Conservation (phyloP, 2,329 filamentous ascomycete genomes). For the Sphaceloma murrayae region DNA sequence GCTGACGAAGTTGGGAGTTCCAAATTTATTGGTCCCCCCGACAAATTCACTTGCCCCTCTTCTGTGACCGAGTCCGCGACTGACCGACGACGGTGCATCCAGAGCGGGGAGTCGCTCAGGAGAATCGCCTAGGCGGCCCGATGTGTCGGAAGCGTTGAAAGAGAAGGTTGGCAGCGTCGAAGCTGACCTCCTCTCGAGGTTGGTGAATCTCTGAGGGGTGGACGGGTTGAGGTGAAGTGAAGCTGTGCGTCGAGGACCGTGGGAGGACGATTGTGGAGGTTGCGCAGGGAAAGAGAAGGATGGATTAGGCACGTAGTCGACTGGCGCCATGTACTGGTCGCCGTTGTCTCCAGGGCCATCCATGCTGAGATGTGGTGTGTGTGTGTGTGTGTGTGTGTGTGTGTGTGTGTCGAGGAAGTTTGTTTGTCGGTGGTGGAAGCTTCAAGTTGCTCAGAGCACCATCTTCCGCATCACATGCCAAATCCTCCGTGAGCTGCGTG, state of each 20-base stretch:
- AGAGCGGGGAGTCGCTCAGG: conserved; percentile 32
- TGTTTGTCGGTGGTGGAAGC: no score
- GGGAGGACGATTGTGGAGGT: conserved; percentile 24
- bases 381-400: no score
- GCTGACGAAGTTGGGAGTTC: conserved; percentile 48
- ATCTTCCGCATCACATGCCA: conserved; percentile 6
- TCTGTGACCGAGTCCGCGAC: conserved; percentile 54
- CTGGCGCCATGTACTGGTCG: conserved; percentile 19
- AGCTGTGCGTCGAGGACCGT: conserved; percentile 23
- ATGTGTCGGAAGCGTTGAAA: conserved; percentile 39
- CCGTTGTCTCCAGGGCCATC: conserved; percentile 1
- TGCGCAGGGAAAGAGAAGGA: conserved; percentile 41
- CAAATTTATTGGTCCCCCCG: conserved; percentile 53
- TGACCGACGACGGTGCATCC: conserved; percentile 36
- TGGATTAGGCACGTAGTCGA: conserved; percentile 40
- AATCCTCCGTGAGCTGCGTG: neutral
- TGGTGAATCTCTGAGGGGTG: conserved; percentile 31
- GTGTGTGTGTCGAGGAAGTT: no score
- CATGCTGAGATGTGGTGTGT: conserved; percentile 8
- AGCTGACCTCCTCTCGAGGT: conserved; percentile 33
- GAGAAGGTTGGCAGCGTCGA: conserved; percentile 40
- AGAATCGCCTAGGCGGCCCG: conserved; percentile 27
- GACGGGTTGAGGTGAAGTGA: conserved; percentile 29
- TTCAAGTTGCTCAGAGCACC: no score
- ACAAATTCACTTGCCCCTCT: conserved; percentile 81